Evolutionary conservation across 1,284 basidiomycete genomes (phyloP), one percentile per base, ranked within the genome.

Genomic region (Sporisorium reilianum): DNA sequence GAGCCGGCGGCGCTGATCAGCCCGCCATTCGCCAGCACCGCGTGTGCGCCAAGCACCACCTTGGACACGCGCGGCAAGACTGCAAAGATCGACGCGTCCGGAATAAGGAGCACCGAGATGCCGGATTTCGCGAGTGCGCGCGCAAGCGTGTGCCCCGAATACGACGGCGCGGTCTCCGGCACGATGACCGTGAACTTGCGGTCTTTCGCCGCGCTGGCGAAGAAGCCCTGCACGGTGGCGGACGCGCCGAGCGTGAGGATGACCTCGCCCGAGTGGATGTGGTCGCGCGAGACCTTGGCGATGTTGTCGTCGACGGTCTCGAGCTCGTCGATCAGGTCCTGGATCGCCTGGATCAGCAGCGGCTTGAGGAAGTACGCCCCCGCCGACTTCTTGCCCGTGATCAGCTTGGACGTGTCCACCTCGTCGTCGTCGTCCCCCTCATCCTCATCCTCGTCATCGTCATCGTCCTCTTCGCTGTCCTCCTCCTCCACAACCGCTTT

Each of bases 11-110:
- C 89, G 2, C 93, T 91, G 80, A 97, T 94, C 87, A 97, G 91
- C 2, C 95, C 95, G 22, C 96, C 96, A 83, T 98, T 97, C 32
- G 96, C 95, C 45, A 97, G 90, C 74, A 99, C 92, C 10, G 92
- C 91, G 66, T 97, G 96, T 9, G 95, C 93, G 50, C 94, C 94
- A 52, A 97, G 89, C 69, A 97, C 90, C 73, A 98, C 92, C 87
- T 99, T 99, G 86, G 95, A 97, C 56, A 97, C 93, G 68, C 96
- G 91, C 4, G 96, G 96, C 91, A 99, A 94, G 75, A 99, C 89
- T 14, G 94, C 94, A 84, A 93, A 97, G 84, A 98, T 91, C 41
- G 93, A 93, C 18, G 93, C 93, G 86, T 98, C 96, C 41, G 96
- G 95, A 48, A 99, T 91, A 55, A 99, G 91, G 83, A 98, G 92